Percentiles rank a stretch among this genome's conserved stretches.
Evolutionary conservation across 225 moss, liverwort and hornwort species (phyloP).

Genomic region (Pleurozium schreberi): DNA sequence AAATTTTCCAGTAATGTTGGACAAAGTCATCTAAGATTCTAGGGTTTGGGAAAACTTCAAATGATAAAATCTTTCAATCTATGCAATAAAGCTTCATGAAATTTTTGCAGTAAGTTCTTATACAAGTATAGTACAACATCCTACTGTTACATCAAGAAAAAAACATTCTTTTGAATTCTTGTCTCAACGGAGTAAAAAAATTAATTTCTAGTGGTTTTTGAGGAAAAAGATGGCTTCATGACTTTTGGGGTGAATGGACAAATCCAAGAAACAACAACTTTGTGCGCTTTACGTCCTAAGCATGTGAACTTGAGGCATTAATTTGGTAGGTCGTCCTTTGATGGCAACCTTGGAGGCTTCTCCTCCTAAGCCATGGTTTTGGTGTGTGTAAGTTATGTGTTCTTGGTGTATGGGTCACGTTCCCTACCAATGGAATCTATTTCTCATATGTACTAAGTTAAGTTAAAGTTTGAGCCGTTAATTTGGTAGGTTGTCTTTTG

Average conservation of each 20-base stretch:
- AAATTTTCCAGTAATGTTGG: background rate
- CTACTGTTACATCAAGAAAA: fast-evolving
- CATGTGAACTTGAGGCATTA: fast-evolving
- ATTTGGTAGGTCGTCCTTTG: too few relatives aligned
- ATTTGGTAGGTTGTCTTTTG: too few relatives aligned
- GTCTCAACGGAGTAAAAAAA: too few relatives aligned
- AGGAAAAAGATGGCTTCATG: background rate
- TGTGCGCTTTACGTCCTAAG: background rate
- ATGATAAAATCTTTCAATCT: background rate
- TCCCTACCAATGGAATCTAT: background rate
- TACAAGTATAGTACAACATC: background rate
- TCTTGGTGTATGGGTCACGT: background rate
- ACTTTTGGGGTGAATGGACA: too few relatives aligned
- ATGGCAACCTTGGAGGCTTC: too few relatives aligned
- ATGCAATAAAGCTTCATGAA: background rate
- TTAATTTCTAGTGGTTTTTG: background rate
- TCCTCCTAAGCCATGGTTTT: background rate
- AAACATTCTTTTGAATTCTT: background rate
- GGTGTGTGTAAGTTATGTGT: background rate
- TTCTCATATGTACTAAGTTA: too few relatives aligned
- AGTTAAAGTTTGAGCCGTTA: too few relatives aligned
- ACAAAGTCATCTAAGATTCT: background rate
- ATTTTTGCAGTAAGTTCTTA: background rate
- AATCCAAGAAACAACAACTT: too few relatives aligned
- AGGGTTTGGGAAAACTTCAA: fast-evolving